phyloP scores from a whole-genome alignment of 192 early-diverging fungal genomes.

The Cladochytrium replicatum region DNA sequence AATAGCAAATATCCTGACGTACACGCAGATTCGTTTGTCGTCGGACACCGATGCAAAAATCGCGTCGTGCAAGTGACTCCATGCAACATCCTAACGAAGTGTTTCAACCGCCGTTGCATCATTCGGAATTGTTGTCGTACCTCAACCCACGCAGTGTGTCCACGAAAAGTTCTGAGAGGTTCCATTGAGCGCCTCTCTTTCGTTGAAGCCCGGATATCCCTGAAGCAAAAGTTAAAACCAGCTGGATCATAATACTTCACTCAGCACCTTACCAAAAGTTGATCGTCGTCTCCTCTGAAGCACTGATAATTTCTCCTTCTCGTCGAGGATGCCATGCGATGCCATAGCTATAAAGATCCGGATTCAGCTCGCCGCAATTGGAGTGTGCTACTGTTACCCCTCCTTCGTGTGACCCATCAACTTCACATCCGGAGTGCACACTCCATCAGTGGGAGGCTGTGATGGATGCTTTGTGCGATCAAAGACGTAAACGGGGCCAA shows the following conservation, averaged over 20 bases:
- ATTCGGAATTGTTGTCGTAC: conserved; percentile 14
- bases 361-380: not conserved
- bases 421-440: conserved; percentile 78
- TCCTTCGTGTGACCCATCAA: conserved; percentile 84
- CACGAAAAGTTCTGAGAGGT: conserved; percentile 66
- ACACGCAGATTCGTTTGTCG: conserved; percentile 86
- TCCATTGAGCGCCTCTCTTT: conserved; percentile 69
- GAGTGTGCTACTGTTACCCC: conserved; percentile 63
- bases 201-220: conserved; percentile 73
- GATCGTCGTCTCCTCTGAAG: conserved; percentile 84
- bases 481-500: conserved; percentile 93
- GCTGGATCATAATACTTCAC: not conserved
- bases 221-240: conserved; percentile 11
- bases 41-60: conserved; percentile 97
- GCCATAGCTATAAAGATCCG: no score
- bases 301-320: conserved; percentile 77
- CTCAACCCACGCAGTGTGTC: conserved; percentile 88
- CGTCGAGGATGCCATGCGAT: conserved; percentile 80
- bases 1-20: conserved; percentile 9
- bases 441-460: conserved; percentile 57
- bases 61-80: conserved; percentile 72
- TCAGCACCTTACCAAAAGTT: conserved; percentile 59
- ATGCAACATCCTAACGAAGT: conserved; percentile 70
- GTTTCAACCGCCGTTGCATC: not conserved
- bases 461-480: conserved; percentile 84